Percentiles rank a stretch among this genome's conserved stretches.
Conservation (phyloP, 768 basidiomycete genomes). For the Mycena belliarum region DNA sequence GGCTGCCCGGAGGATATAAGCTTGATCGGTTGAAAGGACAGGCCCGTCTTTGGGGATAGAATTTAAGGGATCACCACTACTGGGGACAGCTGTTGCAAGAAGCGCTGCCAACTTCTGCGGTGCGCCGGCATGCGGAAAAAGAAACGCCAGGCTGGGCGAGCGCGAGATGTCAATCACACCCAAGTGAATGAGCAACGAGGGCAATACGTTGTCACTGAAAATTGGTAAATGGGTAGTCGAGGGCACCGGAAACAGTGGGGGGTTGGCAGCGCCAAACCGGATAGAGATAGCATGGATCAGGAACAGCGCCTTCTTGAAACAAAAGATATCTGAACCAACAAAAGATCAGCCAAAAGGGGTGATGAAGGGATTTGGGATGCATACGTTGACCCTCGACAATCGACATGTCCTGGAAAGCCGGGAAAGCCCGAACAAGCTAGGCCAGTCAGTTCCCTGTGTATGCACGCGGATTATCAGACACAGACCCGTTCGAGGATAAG, state of each 20-base stretch:
- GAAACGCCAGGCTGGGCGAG: constrained; percentile 39
- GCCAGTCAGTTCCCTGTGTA: constrained; percentile 13
- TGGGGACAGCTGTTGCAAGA: constrained; percentile 34
- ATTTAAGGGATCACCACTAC: constrained; percentile 15
- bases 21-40: constrained; percentile 56
- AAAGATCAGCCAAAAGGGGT: constrained; percentile 14
- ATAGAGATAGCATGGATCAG: constrained; percentile 68
- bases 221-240: constrained; percentile 59
- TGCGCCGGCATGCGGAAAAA: constrained; percentile 53
- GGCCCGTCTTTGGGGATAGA: constrained; percentile 44
- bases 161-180: constrained; percentile 70
- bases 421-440: constrained; percentile 77
- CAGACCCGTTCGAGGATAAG: constrained; percentile 63
- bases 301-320: constrained; percentile 90
- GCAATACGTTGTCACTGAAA: constrained; percentile 82
- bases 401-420: constrained; percentile 81
- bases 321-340: constrained; percentile 65
- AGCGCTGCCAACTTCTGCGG: constrained; percentile 40
- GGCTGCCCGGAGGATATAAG: constrained; percentile 75
- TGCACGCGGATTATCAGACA: constrained; percentile 1
- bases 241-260: constrained; percentile 63
- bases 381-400: constrained; percentile 63
- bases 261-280: constrained; percentile 60
- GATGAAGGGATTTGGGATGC: constrained; percentile 21
- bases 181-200: constrained; percentile 78